These are phyloP conservation scores for Kazachstania psychrophila DNA, from an alignment of 805 yeast species.

Conservation along the genomic window DNA sequence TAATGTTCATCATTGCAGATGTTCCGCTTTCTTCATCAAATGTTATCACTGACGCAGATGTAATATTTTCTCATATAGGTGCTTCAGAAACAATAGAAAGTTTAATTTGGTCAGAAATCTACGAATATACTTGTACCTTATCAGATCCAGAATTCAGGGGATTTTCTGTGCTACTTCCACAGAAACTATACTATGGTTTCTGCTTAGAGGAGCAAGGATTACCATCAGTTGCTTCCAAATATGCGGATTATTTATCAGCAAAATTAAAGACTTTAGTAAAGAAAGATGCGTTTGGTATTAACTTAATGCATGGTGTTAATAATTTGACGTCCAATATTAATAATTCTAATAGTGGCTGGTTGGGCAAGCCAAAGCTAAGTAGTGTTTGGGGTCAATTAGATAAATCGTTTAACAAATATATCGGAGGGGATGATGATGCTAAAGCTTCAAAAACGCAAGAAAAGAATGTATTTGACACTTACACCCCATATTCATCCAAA, in stretches of 20 bases:
- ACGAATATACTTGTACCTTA: slow-evolving; percentile 42
- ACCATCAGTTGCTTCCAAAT: slow-evolving; percentile 49
- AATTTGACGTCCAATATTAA: slow-evolving; percentile 39
- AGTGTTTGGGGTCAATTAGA: slow-evolving; percentile 84
- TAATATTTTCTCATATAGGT: slow-evolving; percentile 35
- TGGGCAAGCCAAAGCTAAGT: slow-evolving; percentile 67
- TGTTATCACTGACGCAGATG: slow-evolving; percentile 23
- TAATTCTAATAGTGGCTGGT: slow-evolving; percentile 58
- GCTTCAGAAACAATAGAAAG: slow-evolving; percentile 34
- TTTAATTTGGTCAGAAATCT: slow-evolving; percentile 55
- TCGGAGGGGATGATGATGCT: slow-evolving; percentile 73
- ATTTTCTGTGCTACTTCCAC: slow-evolving; percentile 46
- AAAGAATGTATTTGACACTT: slow-evolving; percentile 59
- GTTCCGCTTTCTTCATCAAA: slow-evolving; percentile 34
- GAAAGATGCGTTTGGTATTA: slow-evolving; percentile 29
- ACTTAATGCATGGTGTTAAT: slow-evolving; percentile 29
- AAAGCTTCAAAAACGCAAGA: slow-evolving; percentile 30
- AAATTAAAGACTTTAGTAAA: slow-evolving; percentile 34
- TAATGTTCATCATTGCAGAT: slow-evolving; percentile 41
- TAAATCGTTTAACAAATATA: slow-evolving; percentile 66
- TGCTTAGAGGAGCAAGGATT: slow-evolving; percentile 60
- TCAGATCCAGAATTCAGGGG: slow-evolving; percentile 28
- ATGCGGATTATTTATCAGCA: slow-evolving; percentile 44
- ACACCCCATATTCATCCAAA: slow-evolving; percentile 61
- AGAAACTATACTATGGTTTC: slow-evolving; percentile 60